phyloP scores from a whole-genome alignment of 495 filamentous ascomycete species.

The Xylaria palmicola region DNA sequence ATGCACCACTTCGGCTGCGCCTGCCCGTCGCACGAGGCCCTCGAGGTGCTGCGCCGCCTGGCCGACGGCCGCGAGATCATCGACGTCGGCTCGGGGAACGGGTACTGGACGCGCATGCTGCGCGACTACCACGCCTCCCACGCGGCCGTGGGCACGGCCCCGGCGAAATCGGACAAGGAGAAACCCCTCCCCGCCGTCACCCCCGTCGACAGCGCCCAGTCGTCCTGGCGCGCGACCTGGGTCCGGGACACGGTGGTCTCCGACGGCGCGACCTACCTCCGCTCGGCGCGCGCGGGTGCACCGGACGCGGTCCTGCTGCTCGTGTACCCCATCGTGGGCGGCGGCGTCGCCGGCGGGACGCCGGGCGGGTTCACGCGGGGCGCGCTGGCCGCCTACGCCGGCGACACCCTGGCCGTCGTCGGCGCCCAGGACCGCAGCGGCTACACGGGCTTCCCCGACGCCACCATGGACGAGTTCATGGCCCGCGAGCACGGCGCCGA shows the following conservation, averaged over 20 bases:
- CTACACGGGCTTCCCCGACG: slow-evolving; percentile 59
- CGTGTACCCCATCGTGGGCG: slow-evolving; percentile 60
- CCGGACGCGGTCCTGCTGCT: slow-evolving; percentile 52
- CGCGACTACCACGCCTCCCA: slow-evolving; percentile 42
- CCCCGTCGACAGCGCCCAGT: slow-evolving; percentile 53
- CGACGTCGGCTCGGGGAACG: slow-evolving; percentile 60
- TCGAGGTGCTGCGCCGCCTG: slow-evolving; percentile 50
- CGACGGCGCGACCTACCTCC: slow-evolving; percentile 49
- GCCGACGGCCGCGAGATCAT: slow-evolving; percentile 37
- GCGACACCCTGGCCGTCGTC: slow-evolving; percentile 57
- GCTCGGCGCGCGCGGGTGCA: slow-evolving; percentile 28
- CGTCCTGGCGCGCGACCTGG: slow-evolving; percentile 58
- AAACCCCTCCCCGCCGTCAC: slow-evolving; percentile 21
- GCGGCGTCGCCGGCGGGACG: slow-evolving; percentile 29
- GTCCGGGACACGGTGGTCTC: slow-evolving; percentile 52
- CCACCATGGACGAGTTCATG: slow-evolving; percentile 58
- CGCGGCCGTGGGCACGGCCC: too few relatives aligned
- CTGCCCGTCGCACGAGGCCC: slow-evolving; percentile 54
- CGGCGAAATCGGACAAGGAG: too few relatives aligned
- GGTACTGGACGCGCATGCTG: slow-evolving; percentile 64
- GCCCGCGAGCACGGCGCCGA: slow-evolving; percentile 37
- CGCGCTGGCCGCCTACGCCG: slow-evolving; percentile 53
- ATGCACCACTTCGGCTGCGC: slow-evolving; percentile 70
- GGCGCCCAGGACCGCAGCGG: slow-evolving; percentile 65
- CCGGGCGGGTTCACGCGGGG: slow-evolving; percentile 50